phyloP scores from a whole-genome alignment of 495 filamentous ascomycete species.

The Penicillium robsamsonii region DNA sequence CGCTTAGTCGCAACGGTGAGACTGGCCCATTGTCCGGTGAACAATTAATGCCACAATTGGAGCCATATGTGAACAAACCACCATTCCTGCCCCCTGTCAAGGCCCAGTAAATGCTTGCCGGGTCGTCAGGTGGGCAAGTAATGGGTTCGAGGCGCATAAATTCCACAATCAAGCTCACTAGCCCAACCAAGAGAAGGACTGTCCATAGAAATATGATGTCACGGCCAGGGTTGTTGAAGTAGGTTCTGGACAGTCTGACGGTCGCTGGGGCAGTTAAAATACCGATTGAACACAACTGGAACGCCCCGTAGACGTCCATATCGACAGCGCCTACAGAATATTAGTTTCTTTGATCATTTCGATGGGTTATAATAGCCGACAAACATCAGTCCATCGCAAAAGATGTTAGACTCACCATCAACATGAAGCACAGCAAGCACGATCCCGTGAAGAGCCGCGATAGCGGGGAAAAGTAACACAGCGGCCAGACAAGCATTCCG shows the following conservation, averaged over 20 bases:
- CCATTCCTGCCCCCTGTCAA: slow-evolving; percentile 1
- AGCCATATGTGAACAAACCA: slow-evolving; percentile 31
- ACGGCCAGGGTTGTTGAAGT: slow-evolving; percentile 58
- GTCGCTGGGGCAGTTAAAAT: slow-evolving; percentile 58
- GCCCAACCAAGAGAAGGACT: slow-evolving; percentile 51
- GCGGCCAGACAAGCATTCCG: slow-evolving; percentile 58
- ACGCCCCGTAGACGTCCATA: slow-evolving; percentile 64
- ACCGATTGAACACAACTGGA: slow-evolving; percentile 61
- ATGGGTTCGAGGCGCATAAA: slow-evolving; percentile 50
- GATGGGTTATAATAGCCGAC: neutral
- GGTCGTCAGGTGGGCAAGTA: slow-evolving; percentile 39
- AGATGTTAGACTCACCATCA: slow-evolving; percentile 39
- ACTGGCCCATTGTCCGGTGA: slow-evolving; percentile 36
- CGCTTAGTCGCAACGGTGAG: slow-evolving; percentile 47
- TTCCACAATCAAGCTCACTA: slow-evolving; percentile 57
- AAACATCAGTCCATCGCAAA: neutral
- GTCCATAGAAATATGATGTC: slow-evolving; percentile 63
- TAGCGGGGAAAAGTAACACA: slow-evolving; percentile 58
- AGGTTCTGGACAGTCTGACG: slow-evolving; percentile 54
- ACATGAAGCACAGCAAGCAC: slow-evolving; percentile 54
- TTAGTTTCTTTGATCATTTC: slow-evolving; percentile 2
- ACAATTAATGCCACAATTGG: slow-evolving; percentile 39
- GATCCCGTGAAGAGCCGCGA: slow-evolving; percentile 58
- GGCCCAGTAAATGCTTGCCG: slow-evolving; percentile 33
- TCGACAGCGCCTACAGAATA: slow-evolving; percentile 50